Conservation (phyloP, 2,329 filamentous ascomycete species). For the Penicillium thymicola region DNA sequence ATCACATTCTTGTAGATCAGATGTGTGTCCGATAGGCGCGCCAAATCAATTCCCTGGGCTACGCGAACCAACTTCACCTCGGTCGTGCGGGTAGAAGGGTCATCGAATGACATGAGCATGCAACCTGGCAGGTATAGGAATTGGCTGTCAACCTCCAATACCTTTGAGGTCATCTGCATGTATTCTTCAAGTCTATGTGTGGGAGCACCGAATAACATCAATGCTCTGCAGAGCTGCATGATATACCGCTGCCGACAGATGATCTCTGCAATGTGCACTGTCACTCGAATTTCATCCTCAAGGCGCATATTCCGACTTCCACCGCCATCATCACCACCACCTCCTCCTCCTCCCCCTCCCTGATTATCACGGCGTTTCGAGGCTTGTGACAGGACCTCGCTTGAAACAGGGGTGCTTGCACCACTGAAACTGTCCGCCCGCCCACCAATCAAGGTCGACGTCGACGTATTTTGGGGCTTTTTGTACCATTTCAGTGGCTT, state of each 20-base stretch:
- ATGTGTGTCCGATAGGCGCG: conserved; percentile 43
- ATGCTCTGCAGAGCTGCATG: conserved; percentile 73
- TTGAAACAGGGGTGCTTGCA: conserved; percentile 30
- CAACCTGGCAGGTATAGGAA: conserved; percentile 77
- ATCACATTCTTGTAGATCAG: conserved; percentile 46
- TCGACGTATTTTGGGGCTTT: conserved; percentile 25
- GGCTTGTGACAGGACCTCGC: conserved; percentile 27
- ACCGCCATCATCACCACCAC: neutral
- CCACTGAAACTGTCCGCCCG: conserved; percentile 22
- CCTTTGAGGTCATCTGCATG: conserved; percentile 79
- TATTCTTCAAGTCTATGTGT: conserved; percentile 88
- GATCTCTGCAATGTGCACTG: conserved; percentile 62
- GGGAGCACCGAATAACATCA: conserved; percentile 90
- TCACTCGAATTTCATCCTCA: conserved; percentile 54
- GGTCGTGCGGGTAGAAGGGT: conserved; percentile 42
- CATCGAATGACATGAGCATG: conserved; percentile 57
- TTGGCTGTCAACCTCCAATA: conserved; percentile 81
- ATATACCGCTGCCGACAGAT: conserved; percentile 79
- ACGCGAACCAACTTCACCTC: conserved; percentile 44
- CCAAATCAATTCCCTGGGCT: conserved; percentile 41
- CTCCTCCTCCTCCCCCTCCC: neutral
- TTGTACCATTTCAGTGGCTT: conserved; percentile 36
- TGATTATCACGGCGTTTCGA: conserved; percentile 25
- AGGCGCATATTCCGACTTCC: conserved; percentile 18
- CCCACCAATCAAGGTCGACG: conserved; percentile 22